These are phyloP conservation scores for Phyllachora maydis DNA, from an alignment of 2,329 filamentous ascomycete species.

Conservation along the genomic window DNA sequence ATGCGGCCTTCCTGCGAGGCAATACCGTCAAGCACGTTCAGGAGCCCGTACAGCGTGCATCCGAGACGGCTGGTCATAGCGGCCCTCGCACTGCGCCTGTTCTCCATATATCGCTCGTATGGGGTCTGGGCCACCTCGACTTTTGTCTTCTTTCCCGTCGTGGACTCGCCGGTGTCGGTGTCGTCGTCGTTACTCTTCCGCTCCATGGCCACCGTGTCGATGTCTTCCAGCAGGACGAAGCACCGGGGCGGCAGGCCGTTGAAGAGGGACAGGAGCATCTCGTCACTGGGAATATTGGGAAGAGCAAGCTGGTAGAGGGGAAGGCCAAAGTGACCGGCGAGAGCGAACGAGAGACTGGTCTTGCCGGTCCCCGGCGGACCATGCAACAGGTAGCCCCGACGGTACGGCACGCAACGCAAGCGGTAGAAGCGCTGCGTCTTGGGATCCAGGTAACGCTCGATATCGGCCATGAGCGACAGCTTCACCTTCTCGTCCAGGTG, in stretches of 20 bases:
- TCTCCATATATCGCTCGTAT: too few relatives aligned
- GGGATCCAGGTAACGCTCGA: slow-evolving; percentile 41
- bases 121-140: too few relatives aligned
- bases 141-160: slow-evolving; percentile 5
- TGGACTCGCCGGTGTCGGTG: slow-evolving; percentile 3
- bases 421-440: slow-evolving; percentile 58
- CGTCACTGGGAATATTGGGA: slow-evolving; percentile 66
- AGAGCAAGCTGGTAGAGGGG: too few relatives aligned
- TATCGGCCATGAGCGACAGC: slow-evolving; percentile 35
- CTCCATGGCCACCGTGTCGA: slow-evolving; percentile 52
- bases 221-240: slow-evolving; percentile 56
- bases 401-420: slow-evolving; percentile 71
- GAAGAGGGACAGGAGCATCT: slow-evolving; percentile 43
- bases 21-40: slow-evolving; percentile 65
- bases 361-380: slow-evolving; percentile 84
- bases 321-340: slow-evolving; percentile 84
- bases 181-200: slow-evolving; percentile 16
- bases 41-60: slow-evolving; percentile 57
- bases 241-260: slow-evolving; percentile 46
- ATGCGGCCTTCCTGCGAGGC: slow-evolving; percentile 42
- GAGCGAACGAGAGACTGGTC: slow-evolving; percentile 86
- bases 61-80: too few relatives aligned
- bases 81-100: too few relatives aligned
- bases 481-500: slow-evolving; percentile 42
- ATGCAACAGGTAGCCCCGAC: slow-evolving; percentile 72